Base-by-base conservation (phyloP, 2,329 filamentous ascomycete species). In the Colletotrichum sojae region DNA sequence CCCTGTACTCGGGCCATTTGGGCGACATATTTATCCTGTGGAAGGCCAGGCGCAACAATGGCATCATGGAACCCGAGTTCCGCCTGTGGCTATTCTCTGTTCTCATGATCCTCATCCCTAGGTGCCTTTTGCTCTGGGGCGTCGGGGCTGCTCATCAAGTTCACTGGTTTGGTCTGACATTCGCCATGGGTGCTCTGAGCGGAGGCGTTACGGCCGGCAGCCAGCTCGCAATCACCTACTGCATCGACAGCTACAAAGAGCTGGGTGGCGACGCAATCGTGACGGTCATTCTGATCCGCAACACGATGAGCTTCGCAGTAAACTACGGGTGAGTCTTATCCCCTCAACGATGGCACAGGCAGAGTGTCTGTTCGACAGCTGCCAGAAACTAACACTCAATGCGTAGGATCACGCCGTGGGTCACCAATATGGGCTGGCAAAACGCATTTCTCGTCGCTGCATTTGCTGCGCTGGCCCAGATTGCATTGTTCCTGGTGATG, bases 121-220 rank as follows among this genome's bases (percentile, higher is more conserved):
- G 56, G 2, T 49, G 39, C 22, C 20, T 72, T 13, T 36, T 78
- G 27, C 71, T 78, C 5, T 77, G 76, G 76, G 76, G 76, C 15
- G 74, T 77, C 8, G 76, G 77, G 12, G 76, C 82, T 0, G 76
- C 78, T 1, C 77, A 80, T 46, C 69, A 77, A 1, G 73, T 83
- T 4, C 82, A 83, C 57, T 83, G 81, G 81, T 80, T 83, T 53
- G 82, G 79, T 1, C 77, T 83, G 5, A 72, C 83, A 2, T 76
- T 83, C 48, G 81, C 79, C 48, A 83, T 83, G 79, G 77, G 78
- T 5, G 71, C 74, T 2, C 75, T 81, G 0, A 76, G 79, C 0
- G 77, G 79, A 5, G 76, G 77, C 3, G 77, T 75, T 40, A 77
- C 79, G 2, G 74, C 78, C 25, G 81, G 81, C 4, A 60, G 80